A percentile compares a stretch with the other conserved stretches of the same genome.
Conservation (phyloP, 345 rosid species). For the Carallia brachiata region DNA sequence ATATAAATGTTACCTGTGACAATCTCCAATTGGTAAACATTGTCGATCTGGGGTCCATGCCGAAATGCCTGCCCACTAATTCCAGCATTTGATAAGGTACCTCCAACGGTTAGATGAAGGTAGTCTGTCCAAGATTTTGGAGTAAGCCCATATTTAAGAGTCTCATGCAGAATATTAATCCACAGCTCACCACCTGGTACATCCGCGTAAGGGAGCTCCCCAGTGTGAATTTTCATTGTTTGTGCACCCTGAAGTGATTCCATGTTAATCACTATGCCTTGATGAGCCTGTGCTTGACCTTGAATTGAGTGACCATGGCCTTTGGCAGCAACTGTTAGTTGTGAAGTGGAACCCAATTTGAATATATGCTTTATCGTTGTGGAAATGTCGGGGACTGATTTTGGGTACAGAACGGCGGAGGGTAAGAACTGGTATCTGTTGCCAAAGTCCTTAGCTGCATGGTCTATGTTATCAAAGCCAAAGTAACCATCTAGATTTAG, state of each 20-base stretch:
- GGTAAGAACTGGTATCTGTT: slow-evolving; percentile 64
- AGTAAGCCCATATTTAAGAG: slow-evolving; percentile 71
- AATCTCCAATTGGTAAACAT: slow-evolving; percentile 79
- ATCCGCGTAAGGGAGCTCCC: slow-evolving; percentile 65
- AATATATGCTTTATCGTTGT: slow-evolving; percentile 49
- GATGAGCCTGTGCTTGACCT: slow-evolving; percentile 85
- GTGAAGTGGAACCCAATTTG: slow-evolving; percentile 56
- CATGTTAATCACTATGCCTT: slow-evolving; percentile 84
- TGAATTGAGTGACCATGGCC: slow-evolving; percentile 95
- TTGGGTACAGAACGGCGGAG: slow-evolving; percentile 68
- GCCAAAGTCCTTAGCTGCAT: slow-evolving; percentile 87
- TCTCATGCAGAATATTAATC: slow-evolving; percentile 78
- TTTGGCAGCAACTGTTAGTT: slow-evolving; percentile 81
- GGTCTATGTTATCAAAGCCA: slow-evolving; percentile 47
- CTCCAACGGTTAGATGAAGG: slow-evolving; percentile 89
- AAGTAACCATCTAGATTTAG: slow-evolving; percentile 64
- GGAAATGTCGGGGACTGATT: slow-evolving; percentile 79
- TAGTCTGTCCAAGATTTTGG: slow-evolving; percentile 98
- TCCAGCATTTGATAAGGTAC: slow-evolving; percentile 89
- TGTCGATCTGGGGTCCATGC: slow-evolving; percentile 86
- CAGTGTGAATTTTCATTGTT: slow-evolving; percentile 41
- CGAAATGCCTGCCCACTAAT: slow-evolving; percentile 92
- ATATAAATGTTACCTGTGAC: slow-evolving; percentile 56
- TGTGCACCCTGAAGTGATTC: slow-evolving; percentile 49
- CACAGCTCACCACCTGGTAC: slow-evolving; percentile 89